Evolutionary conservation across 2,329 filamentous ascomycete genomes (phyloP), one percentile per base, ranked within the genome.

Genomic region (Rhexocercosporidium sp.): DNA sequence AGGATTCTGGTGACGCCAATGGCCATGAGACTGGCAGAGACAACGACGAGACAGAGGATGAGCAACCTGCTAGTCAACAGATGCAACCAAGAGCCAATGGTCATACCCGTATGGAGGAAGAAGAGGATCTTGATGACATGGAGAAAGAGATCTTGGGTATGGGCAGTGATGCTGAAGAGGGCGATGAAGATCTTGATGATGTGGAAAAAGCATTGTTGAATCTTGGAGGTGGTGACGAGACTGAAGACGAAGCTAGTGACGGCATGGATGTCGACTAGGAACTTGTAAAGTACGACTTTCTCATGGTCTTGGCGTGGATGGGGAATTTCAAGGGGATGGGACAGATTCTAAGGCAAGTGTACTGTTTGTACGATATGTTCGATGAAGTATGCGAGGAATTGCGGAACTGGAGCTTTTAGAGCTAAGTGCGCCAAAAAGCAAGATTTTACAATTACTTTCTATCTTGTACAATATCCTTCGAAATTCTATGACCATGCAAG

Each of bases 121-220:
- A 79, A 8, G 83, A 86, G 47, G 83, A 83, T 54, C 80, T 87
- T 66, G 86, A 86, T 64, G 86, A 88, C 31, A 83, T 83, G 62
- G 83, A 87, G 18, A 83, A 85, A 72, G 85, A 86, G 62, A 75
- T 84, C 16, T 74, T 84, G 3, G 83, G 82, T 14, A 70, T 84
- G 41, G 84, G 79, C 1, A 81, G 78, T 59, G 82, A 79, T 12
- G 80, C 78, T 12, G 78, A 81, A 3, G 82, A 80, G 11, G 82
- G 80, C 9, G 81, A 82, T 41, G 80, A 81, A 25, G 82, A 78
- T 49, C 76, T 79, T 5, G 83, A 83, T 59, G 82, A 82, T 59
- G 84, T 84, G 9, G 81, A 81, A 12, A 83, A 83, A 53, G 72
- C 72, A 29, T 62, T 78, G 34, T 62, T 78, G 25, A 75, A 76